Evolutionary conservation across 2,329 filamentous ascomycete species (phyloP), one percentile per base, ranked within the genome.

Genomic region (Penicillium aurantiogriseum): DNA sequence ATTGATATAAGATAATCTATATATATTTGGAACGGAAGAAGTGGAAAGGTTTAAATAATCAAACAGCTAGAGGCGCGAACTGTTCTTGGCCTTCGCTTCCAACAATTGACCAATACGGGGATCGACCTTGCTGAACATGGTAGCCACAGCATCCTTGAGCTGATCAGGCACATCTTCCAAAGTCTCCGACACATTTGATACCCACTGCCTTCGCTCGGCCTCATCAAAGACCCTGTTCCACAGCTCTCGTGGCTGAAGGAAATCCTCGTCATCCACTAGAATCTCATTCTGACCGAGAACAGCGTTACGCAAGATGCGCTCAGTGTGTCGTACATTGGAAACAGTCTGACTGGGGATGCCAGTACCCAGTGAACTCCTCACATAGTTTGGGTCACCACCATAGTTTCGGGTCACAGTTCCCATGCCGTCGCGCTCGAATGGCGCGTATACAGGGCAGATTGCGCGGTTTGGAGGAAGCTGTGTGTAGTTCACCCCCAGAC

Each of bases 351-450:
- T 61, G 11, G 45, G 52, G 0, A 67, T 31, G 3, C 62, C 65
- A 1, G 66, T 64, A 5, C 62, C 63, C 10, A 73, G 51, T 15
- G 60, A 62, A 29, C 64, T 73, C 27, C 67, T 66, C 6, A 73
- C 64, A 66, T 87, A 88, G 73, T 83, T 84, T 10, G 83, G 83
- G 67, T 85, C 82, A 25, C 77, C 76, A 51, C 84, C 84, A 64
- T 86, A 85, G 75, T 87, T 87, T 55, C 78, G 78, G 15, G 66
- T 69, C 19, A 73, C 67, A 17, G 69, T 72, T 58, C 70, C 73
- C 43, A 65, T 58, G 5, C 76, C 75, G 47, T 77, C 76, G 6
- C 76, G 70, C 58, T 77, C 66, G 70, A 81, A 84, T 56, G 88
- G 88, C 65, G 76, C 79, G 47, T 82, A 77, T 5, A 79, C 68